Evolutionary conservation across 208 protist genomes (phyloP).

Genomic region (Acanthamoeba rhysodes): DNA sequence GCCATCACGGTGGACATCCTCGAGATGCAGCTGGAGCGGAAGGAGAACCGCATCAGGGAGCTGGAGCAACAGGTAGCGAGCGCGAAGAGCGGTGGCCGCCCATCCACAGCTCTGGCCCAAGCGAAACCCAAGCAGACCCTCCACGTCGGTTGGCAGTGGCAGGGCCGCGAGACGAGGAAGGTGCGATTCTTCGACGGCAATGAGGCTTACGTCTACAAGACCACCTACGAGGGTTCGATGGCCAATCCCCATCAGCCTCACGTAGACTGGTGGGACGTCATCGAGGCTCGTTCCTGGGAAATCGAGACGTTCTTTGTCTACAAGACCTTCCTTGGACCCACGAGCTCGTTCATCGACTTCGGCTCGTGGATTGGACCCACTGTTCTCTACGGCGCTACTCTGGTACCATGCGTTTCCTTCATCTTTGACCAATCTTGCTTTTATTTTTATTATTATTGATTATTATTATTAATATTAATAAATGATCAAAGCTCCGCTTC

Average conservation of each 20-base stretch:
- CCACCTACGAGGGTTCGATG: conserved; percentile 67
- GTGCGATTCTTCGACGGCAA: conserved; percentile 25
- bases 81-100: neutral
- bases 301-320: conserved; percentile 66
- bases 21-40: conserved; percentile 17
- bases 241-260: neutral
- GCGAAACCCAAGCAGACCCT: neutral
- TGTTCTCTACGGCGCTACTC: conserved; percentile 48
- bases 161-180: neutral
- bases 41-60: conserved; percentile 18
- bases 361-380: conserved; percentile 67
- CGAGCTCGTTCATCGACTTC: conserved; percentile 50
- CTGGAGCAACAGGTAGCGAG: neutral
- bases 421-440: too few relatives aligned
- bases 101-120: neutral
- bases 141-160: neutral
- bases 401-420: conserved; percentile 38
- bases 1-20: conserved; percentile 19
- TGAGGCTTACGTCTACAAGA: conserved; percentile 26
- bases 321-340: conserved; percentile 39
- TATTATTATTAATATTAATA: too few relatives aligned
- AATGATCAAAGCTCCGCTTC: too few relatives aligned
- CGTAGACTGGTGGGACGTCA: conserved; percentile 57
- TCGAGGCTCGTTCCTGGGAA: conserved; percentile 25
- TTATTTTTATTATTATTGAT: neutral